Evolutionary conservation across 179 eudicot genomes (phyloP).

Genomic region (Corrigiola litoralis): DNA sequence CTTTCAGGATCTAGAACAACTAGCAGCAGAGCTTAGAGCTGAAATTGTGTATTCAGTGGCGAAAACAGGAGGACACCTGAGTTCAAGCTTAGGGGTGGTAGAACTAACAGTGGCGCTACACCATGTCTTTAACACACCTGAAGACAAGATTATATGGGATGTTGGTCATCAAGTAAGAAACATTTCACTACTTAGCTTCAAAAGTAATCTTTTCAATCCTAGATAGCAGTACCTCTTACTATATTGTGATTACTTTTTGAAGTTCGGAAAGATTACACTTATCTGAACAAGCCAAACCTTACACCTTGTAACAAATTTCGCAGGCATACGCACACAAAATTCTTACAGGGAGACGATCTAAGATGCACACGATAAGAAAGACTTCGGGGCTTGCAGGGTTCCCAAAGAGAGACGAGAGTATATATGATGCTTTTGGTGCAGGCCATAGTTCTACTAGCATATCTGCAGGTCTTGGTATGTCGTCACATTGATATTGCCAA

Average conservation of each 20-base stretch:
- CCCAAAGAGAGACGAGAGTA: conserved; percentile 75
- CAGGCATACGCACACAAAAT: conserved; percentile 83
- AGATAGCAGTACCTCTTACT: too few relatives aligned
- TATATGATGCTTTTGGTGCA: conserved; percentile 66
- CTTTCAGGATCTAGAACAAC: conserved; percentile 62
- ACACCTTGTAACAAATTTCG: conserved; percentile 9
- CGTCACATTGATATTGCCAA: not conserved
- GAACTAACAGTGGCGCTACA: conserved; percentile 67
- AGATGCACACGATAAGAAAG: conserved; percentile 72
- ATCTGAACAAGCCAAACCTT: too few relatives aligned
- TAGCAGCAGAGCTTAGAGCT: conserved; percentile 55
- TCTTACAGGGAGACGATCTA: conserved; percentile 68
- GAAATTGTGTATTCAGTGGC: conserved; percentile 55
- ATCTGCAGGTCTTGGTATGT: conserved; percentile 73
- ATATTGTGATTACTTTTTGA: too few relatives aligned
- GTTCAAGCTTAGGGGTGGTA: conserved; percentile 67
- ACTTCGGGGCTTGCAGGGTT: conserved; percentile 76
- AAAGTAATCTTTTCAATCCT: not conserved
- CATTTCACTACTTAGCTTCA: not conserved
- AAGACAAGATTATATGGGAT: conserved; percentile 67
- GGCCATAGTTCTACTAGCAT: conserved; percentile 88
- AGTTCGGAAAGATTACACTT: too few relatives aligned
- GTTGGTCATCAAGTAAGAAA: conserved; percentile 70
- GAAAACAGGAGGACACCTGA: conserved; percentile 62
- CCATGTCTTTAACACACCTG: conserved; percentile 66